These are phyloP conservation scores for Parsonsia alboflavescens DNA, from an alignment of 257 asterid genomes.

Conservation along the genomic window DNA sequence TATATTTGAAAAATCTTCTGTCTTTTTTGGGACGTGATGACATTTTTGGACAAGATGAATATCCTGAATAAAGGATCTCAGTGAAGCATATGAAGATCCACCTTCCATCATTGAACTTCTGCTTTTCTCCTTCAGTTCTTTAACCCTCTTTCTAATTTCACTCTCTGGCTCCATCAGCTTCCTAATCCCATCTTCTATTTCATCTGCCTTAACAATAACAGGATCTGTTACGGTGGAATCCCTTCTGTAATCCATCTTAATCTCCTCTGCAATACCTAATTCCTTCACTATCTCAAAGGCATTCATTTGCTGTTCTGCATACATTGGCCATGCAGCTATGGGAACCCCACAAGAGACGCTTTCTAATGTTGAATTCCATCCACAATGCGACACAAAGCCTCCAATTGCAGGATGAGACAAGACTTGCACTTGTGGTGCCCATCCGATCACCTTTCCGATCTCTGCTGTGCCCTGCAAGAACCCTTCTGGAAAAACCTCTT, in stretches of 20 bases:
- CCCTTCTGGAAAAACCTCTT: conserved; percentile 16
- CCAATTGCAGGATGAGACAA: conserved; percentile 22
- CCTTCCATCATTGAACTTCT: conserved; percentile 17
- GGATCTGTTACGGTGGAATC: neutral
- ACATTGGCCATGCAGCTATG: conserved; percentile 28
- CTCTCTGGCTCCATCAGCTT: conserved; percentile 16
- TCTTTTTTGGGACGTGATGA: neutral
- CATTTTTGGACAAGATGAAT: neutral
- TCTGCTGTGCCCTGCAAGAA: conserved; percentile 16
- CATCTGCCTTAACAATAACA: conserved; percentile 19
- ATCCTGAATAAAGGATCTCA: conserved; percentile 13
- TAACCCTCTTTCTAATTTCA: conserved; percentile 11
- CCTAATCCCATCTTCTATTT: conserved; percentile 20
- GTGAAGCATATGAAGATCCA: conserved; percentile 17
- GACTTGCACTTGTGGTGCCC: conserved; percentile 25
- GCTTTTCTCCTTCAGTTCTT: conserved; percentile 18
- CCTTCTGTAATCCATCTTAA: conserved; percentile 22
- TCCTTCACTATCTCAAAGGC: conserved; percentile 23
- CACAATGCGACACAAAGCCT: conserved; percentile 27
- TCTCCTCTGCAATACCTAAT: conserved; percentile 22
- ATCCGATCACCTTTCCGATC: conserved; percentile 24
- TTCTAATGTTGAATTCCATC: conserved; percentile 29
- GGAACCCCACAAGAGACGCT: conserved; percentile 29
- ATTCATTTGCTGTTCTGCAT: conserved; percentile 31
- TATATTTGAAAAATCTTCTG: neutral